phyloP scores from a whole-genome alignment of 257 asterid species.

The Primulina huaijiensis region DNA sequence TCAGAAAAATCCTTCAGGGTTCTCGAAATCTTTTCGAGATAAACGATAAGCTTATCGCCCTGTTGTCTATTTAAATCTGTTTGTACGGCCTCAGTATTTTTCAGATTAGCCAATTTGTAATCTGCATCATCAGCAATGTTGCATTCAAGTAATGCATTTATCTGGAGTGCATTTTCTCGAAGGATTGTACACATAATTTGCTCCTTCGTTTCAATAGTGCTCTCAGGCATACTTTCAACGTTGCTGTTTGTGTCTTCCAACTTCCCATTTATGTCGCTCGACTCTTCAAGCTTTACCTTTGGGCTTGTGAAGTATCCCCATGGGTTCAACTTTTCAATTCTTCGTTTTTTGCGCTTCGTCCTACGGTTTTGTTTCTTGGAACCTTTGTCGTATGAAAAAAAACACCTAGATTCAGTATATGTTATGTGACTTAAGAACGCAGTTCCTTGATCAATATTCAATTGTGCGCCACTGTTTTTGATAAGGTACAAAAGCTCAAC shows the following conservation, averaged over 20 bases:
- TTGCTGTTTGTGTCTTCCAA: slow-evolving; percentile 16
- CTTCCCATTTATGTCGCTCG: slow-evolving; percentile 27
- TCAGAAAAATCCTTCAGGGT: neutral
- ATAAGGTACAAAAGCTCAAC: neutral
- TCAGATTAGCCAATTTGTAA: slow-evolving; percentile 41
- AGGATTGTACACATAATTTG: slow-evolving; percentile 49
- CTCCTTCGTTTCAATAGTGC: slow-evolving; percentile 22
- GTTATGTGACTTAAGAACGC: neutral
- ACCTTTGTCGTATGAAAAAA: slow-evolving; percentile 27
- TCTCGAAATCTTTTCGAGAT: neutral
- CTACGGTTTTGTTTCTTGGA: slow-evolving; percentile 58
- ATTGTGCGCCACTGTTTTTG: neutral
- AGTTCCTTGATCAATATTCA: neutral
- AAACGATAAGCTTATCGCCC: slow-evolving; percentile 40
- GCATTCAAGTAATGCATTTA: slow-evolving; percentile 54
- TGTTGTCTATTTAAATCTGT: slow-evolving; percentile 49
- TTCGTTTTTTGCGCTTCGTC: slow-evolving; percentile 47
- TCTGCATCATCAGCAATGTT: slow-evolving; percentile 45
- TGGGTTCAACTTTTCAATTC: slow-evolving; percentile 48
- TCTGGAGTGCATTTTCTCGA: slow-evolving; percentile 45
- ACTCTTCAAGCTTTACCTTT: slow-evolving; percentile 43
- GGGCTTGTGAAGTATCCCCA: slow-evolving; percentile 61
- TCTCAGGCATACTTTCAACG: slow-evolving; percentile 21
- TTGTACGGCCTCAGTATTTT: slow-evolving; percentile 42
- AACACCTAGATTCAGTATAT: neutral